Base-by-base conservation (phyloP, 371 early-diverging fungal genomes). In the Parasitella parasitica region DNA sequence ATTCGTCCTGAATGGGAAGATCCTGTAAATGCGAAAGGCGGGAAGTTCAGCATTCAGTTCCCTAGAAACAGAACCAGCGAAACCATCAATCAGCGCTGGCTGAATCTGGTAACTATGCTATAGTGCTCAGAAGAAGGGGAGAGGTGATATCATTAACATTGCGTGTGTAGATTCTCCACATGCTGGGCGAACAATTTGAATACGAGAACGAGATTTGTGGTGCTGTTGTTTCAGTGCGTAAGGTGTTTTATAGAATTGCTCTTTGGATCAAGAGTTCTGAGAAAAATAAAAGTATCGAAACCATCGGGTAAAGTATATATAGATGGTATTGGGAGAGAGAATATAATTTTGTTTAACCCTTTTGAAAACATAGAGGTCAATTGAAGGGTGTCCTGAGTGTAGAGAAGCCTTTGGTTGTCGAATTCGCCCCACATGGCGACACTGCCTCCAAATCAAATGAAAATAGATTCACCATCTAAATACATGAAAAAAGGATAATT, bases 1-100 rank as follows among this genome's bases (percentile, higher is more conserved):
- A 87, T 99, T 59, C 87, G 89, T 74, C 99, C 99, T 8, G 91
- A 91, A 91, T 99, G 99, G 99, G 99, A 99, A 79, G 99, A 99
- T 74, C 72, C 86, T 8, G 89, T 78, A 43, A 99, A 99, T 83
- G 86, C 80, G 30, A 81, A 92, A 30, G 99, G 99, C 63, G 99
- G 99, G 46, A 94, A 96, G 74, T 96, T 98, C 92, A 89, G 93
- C 54, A 73, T 93, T 48, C 90, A 91, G 63, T 73, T 97, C 48
- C 84, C 80, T 34, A 86, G 91, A 71, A 70, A 73, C 46, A 67
- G 70, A 73, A 83, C 81, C 20, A 91, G 83, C 58, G 77, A 81
- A 35, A 88, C 91, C 43, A 86, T 94, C 63, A 90, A 94, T 71
- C 77, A 83, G 26, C 78, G 83, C 58, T 97, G 96, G 97, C 81